Base-by-base conservation (phyloP, 1,284 basidiomycete genomes). In the Cryptococcus depauperatus region DNA sequence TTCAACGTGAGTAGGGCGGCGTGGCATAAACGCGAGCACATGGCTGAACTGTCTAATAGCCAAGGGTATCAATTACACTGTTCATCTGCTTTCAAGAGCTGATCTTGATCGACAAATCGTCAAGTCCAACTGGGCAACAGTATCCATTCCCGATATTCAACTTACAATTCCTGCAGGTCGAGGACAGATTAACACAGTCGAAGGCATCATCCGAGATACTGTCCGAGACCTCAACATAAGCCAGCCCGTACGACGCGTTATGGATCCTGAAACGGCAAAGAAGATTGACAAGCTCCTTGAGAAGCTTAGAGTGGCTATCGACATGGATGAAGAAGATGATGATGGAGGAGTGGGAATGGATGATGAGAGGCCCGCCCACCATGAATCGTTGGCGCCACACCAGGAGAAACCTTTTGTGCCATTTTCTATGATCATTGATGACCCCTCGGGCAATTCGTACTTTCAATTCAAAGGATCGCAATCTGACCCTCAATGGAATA, bases 71-170 rank as follows among this genome's bases (percentile, higher is more conserved):
- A 57, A 70, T 43, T 96, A 95, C 73, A 93, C 90, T 11, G 81
- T 85, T 41, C 83, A 83, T 57, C 79, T 92, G 43, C 79, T 85
- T 19, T 72, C 77, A 34, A 76, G 83, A 19, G 73, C 75, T 27
- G 95, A 99, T 68, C 79, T 98, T 11, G 77, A 97, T 70, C 83
- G 95, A 4, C 92, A 97, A 72, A 75, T 99, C 48, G 86, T 99
- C 65, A 91, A 95, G 64, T 92, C 91, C 3, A 77, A 82, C 25
- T 80, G 78, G 25, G 87, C 86, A 69, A 84, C 85, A 42, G 76
- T 98, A 56, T 71, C 74, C 46, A 83, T 99, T 47, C 87, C 90
- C 28, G 90, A 97, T 64, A 80, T 85, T 56, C 82, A 91, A 59
- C 78, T 98, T 56, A 95, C 90, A 9, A 88, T 98, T 35, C 93